These are phyloP conservation scores for Mucor sp. DNA, from an alignment of 371 early-diverging fungal species.

Conservation along the genomic window DNA sequence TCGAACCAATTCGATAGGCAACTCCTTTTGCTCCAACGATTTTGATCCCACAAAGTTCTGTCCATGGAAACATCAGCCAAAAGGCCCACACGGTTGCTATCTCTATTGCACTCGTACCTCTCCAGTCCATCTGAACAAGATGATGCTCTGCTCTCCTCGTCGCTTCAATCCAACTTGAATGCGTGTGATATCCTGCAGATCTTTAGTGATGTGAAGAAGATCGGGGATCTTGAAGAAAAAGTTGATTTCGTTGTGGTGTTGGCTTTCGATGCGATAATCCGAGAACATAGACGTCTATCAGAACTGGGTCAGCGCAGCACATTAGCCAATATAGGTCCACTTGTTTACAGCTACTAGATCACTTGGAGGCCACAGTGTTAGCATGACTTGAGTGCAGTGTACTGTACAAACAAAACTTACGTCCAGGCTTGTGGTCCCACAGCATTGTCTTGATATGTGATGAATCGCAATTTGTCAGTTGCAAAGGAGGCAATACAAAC, in stretches of 20 bases:
- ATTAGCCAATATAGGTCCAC: background rate
- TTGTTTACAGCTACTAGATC: background rate
- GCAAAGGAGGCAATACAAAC: slow-evolving; percentile 50
- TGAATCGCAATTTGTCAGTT: slow-evolving; percentile 46
- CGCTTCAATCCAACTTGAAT: slow-evolving; percentile 38
- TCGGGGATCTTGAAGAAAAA: slow-evolving; percentile 49
- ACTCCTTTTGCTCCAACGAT: slow-evolving; percentile 20
- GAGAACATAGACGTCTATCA: slow-evolving; percentile 58
- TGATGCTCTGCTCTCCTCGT: slow-evolving; percentile 40
- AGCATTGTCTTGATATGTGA: slow-evolving; percentile 39
- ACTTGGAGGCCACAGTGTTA: slow-evolving; percentile 27
- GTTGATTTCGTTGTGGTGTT: slow-evolving; percentile 49
- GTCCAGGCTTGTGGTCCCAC: slow-evolving; percentile 60
- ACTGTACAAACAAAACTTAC: slow-evolving; percentile 36
- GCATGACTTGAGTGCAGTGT: slow-evolving; percentile 2
- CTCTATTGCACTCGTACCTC: slow-evolving; percentile 11
- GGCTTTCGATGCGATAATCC: slow-evolving; percentile 54
- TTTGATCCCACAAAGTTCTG: background rate
- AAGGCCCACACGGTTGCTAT: background rate
- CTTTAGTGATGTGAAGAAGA: slow-evolving; percentile 50
- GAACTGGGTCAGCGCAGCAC: background rate
- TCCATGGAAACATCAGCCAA: background rate
- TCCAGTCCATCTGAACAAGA: slow-evolving; percentile 35
- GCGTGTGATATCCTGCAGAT: slow-evolving; percentile 33
- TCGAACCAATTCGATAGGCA: slow-evolving; percentile 27